A percentile compares a stretch with the other conserved stretches of the same genome.
These are phyloP conservation scores for Beauveria sp. DNA, from an alignment of 2,329 filamentous ascomycete genomes.

Conservation along the genomic window DNA sequence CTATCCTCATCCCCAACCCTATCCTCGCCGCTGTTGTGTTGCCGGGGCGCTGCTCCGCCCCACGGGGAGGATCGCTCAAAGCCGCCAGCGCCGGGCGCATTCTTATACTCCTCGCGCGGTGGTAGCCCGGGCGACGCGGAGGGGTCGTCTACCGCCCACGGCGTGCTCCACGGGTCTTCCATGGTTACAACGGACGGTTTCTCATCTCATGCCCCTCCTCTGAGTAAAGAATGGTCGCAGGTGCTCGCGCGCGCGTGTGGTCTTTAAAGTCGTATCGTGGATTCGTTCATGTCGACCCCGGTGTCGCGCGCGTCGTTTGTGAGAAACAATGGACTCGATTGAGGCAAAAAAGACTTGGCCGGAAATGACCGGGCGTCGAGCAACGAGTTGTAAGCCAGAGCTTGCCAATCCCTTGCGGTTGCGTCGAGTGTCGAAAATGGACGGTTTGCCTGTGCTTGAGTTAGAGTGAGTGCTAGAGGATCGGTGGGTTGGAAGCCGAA, in stretches of 20 bases:
- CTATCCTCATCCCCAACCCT: slow-evolving; percentile 19
- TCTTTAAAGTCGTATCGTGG: background rate
- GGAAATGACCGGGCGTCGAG: no score
- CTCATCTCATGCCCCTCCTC: background rate
- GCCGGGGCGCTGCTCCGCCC: background rate
- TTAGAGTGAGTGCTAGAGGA: no score
- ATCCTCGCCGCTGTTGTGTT: background rate
- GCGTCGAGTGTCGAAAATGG: no score
- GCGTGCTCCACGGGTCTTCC: slow-evolving; percentile 58
- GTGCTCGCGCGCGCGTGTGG: background rate
- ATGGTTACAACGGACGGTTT: slow-evolving; percentile 27
- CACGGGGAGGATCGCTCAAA: background rate
- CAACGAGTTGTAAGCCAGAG: no score
- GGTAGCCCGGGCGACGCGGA: slow-evolving; percentile 17
- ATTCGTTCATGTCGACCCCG: background rate
- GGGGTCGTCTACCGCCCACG: slow-evolving; percentile 40
- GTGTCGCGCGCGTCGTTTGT: background rate
- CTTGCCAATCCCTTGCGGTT: no score
- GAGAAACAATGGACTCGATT: no score
- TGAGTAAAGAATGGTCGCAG: background rate
- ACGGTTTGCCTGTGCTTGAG: no score
- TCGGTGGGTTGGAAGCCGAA: no score
- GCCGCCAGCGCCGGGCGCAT: background rate
- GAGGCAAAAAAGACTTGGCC: no score
- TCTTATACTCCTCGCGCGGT: slow-evolving; percentile 10